phyloP scores from a whole-genome alignment of 805 yeast genomes.

The Candida sakaeoensis region DNA sequence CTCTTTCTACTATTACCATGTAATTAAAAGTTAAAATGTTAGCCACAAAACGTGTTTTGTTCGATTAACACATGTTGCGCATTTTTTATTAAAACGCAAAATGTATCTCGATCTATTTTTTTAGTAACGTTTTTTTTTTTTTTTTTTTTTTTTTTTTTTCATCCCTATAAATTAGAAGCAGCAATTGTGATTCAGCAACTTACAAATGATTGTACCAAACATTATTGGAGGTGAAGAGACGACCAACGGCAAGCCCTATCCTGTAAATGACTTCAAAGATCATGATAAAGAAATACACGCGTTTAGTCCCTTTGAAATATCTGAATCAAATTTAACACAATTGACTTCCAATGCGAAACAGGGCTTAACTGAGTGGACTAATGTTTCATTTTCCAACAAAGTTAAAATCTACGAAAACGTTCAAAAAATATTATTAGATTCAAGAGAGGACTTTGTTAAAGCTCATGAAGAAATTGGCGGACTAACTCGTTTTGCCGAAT shows the following conservation, averaged over 20 bases:
- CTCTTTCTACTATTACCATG: too few relatives aligned
- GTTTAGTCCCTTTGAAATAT: slow-evolving; percentile 3
- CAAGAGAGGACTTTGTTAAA: slow-evolving; percentile 11
- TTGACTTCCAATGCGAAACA: slow-evolving; percentile 18
- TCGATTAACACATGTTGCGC: too few relatives aligned
- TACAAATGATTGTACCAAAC: slow-evolving; percentile 12
- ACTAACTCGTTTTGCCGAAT: slow-evolving; percentile 32
- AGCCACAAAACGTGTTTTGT: too few relatives aligned
- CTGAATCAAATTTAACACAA: slow-evolving; percentile 8
- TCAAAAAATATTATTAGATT: slow-evolving; percentile 13
- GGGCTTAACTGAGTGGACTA: slow-evolving; percentile 28
- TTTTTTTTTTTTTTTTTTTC: too few relatives aligned
- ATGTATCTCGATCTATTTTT: too few relatives aligned
- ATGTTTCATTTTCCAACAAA: slow-evolving; percentile 14
- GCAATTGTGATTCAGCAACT: too few relatives aligned
- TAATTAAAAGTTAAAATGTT: too few relatives aligned
- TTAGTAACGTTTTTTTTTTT: too few relatives aligned
- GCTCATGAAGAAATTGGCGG: slow-evolving; percentile 31
- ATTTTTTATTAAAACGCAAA: too few relatives aligned
- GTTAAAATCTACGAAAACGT: slow-evolving; percentile 18
- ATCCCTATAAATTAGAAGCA: too few relatives aligned
- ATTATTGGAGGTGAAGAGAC: slow-evolving; percentile 15
- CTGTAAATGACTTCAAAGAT: slow-evolving; percentile 11
- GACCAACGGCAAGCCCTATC: slow-evolving; percentile 1
- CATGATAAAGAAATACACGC: slow-evolving; percentile 8